Percentiles rank a stretch among this genome's conserved stretches.
These are phyloP conservation scores for Colletotrichum noveboracense DNA, from an alignment of 2,329 filamentous ascomycete genomes.

Conservation along the genomic window DNA sequence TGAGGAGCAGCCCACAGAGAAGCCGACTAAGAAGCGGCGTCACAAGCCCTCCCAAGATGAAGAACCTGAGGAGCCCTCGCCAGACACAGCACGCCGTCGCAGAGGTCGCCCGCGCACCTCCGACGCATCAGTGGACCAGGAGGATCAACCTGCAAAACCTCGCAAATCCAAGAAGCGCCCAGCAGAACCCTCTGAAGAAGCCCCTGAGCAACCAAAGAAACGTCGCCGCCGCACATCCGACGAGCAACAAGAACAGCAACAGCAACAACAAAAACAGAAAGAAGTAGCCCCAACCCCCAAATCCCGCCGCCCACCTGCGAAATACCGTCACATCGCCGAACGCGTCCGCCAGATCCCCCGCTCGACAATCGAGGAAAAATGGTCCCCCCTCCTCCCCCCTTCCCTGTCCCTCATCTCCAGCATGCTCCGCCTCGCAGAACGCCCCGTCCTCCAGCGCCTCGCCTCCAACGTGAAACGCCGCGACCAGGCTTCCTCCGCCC, in stretches of 20 bases:
- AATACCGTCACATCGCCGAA: constrained; percentile 58
- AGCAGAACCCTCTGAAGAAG: neutral
- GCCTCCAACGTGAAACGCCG: constrained; percentile 52
- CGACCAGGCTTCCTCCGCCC: constrained; percentile 58
- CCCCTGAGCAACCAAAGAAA: constrained; percentile 1
- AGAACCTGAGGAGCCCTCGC: neutral
- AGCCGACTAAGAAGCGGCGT: neutral
- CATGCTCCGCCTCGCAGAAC: constrained; percentile 64
- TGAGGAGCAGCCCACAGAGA: neutral
- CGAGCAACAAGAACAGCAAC: constrained; percentile 7
- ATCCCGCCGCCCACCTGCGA: constrained; percentile 29
- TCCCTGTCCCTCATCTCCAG: constrained; percentile 61
- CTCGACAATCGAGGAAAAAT: constrained; percentile 71
- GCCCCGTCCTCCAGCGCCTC: constrained; percentile 65
- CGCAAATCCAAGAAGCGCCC: constrained; percentile 12
- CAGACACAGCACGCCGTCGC: constrained; percentile 16
- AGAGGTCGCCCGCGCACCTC: constrained; percentile 21
- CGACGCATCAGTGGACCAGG: constrained; percentile 7
- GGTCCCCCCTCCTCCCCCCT: constrained; percentile 60
- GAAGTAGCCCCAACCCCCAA: neutral
- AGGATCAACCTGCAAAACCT: constrained; percentile 18
- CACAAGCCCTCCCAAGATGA: neutral
- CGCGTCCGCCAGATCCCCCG: constrained; percentile 61
- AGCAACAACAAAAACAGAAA: neutral
- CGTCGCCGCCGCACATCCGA: constrained; percentile 4